Conservation (phyloP, 495 filamentous ascomycete genomes). For the Trichoderma virens region DNA sequence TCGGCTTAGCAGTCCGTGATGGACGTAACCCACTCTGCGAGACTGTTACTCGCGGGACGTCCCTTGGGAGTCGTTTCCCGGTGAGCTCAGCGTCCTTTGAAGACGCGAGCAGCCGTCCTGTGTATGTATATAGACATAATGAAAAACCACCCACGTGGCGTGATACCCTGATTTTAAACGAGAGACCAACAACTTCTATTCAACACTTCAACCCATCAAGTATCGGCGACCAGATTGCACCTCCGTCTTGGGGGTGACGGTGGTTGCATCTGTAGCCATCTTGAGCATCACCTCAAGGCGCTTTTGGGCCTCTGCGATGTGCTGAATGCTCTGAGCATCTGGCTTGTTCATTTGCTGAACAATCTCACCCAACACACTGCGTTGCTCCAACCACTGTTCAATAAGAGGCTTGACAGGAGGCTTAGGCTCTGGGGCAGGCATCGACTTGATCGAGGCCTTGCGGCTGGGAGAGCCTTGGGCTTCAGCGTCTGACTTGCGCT, state of each 20-base stretch:
- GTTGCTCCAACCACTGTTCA: slow-evolving; percentile 41
- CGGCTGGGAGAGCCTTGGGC: slow-evolving; percentile 32
- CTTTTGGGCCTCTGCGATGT: slow-evolving; percentile 31
- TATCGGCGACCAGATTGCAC: neutral
- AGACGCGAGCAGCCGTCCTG: neutral
- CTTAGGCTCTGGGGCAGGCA: slow-evolving; percentile 23
- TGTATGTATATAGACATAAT: neutral
- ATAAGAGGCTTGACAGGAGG: slow-evolving; percentile 24
- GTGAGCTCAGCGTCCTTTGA: neutral
- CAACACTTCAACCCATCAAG: neutral
- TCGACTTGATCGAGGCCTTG: slow-evolving; percentile 30
- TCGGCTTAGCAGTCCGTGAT: neutral
- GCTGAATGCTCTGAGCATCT: slow-evolving; percentile 35
- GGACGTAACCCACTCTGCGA: neutral
- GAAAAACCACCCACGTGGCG: neutral
- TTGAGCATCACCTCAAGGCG: neutral
- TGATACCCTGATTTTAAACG: neutral
- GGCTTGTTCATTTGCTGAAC: slow-evolving; percentile 35
- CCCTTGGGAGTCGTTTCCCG: neutral
- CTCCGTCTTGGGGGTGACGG: neutral
- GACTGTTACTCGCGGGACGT: slow-evolving; percentile 1
- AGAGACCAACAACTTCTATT: neutral
- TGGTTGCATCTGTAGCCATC: neutral
- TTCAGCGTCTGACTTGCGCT: slow-evolving; percentile 38
- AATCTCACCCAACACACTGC: slow-evolving; percentile 35